Percentiles rank a stretch among this genome's conserved stretches.
phyloP scores from a whole-genome alignment of 768 basidiomycete genomes.

The Boletus coccyginus region DNA sequence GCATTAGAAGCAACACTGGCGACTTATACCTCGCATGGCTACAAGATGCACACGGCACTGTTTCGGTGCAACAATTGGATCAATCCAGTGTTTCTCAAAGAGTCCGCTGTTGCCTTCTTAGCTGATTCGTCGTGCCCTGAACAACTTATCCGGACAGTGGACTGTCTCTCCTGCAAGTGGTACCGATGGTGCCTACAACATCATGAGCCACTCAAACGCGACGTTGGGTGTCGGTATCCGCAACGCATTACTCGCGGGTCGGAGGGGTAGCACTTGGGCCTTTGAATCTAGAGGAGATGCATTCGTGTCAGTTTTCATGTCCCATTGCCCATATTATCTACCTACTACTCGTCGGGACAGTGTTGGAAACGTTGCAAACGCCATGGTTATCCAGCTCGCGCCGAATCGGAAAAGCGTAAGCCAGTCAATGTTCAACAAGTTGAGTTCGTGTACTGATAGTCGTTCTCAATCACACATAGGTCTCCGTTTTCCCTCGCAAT shows the following conservation, averaged over 20 bases:
- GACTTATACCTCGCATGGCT: background rate
- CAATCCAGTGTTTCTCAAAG: background rate
- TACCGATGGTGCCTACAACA: background rate
- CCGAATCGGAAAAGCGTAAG: background rate
- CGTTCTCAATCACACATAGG: background rate
- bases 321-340: background rate
- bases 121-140: background rate
- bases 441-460: background rate
- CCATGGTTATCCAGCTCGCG: background rate
- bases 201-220: background rate
- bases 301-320: background rate
- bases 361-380: conserved; percentile 3
- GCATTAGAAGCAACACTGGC: background rate
- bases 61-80: background rate
- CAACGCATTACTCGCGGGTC: background rate
- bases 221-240: background rate
- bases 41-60: background rate
- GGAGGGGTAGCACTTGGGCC: background rate
- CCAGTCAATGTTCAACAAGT: background rate
- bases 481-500: background rate
- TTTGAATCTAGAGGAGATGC: conserved; percentile 3
- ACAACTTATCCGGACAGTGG: background rate
- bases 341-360: background rate
- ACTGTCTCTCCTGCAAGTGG: background rate
- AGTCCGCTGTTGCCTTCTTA: background rate